These are phyloP conservation scores for Fulvia fulva DNA, from an alignment of 2,329 filamentous ascomycete species.

Conservation along the genomic window DNA sequence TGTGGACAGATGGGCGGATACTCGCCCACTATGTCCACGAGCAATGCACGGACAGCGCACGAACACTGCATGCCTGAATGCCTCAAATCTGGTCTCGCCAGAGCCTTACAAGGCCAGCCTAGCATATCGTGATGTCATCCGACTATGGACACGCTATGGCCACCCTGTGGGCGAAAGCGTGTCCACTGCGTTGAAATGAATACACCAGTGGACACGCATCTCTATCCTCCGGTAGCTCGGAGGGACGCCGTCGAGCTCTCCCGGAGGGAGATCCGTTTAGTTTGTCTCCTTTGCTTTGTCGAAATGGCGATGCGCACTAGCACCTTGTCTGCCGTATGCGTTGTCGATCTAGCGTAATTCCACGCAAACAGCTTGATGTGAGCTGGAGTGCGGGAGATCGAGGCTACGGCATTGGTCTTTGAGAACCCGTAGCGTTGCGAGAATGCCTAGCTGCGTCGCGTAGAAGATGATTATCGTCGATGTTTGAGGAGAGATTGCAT, in stretches of 20 bases:
- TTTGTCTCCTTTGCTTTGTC: not conserved
- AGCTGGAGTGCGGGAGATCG: not conserved
- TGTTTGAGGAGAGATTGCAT: not conserved
- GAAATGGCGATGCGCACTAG: conserved; percentile 5
- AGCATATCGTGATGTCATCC: too few species aligned
- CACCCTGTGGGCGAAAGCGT: too few species aligned
- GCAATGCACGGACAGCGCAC: too few species aligned
- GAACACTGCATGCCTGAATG: too few species aligned
- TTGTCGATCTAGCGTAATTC: conserved; percentile 6
- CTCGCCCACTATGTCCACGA: too few species aligned
- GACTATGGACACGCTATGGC: too few species aligned
- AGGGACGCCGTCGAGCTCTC: not conserved
- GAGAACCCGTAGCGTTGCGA: not conserved
- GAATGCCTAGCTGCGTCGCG: not conserved
- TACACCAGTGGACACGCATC: too few species aligned
- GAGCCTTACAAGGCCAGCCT: too few species aligned
- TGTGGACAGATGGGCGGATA: too few species aligned
- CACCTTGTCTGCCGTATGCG: conserved; percentile 13
- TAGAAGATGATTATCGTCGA: not conserved
- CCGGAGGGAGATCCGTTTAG: not conserved
- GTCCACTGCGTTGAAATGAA: too few species aligned
- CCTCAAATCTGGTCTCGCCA: too few species aligned
- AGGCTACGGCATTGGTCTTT: not conserved
- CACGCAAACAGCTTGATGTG: not conserved
- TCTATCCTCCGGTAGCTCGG: not conserved